Evolutionary conservation across 2,329 filamentous ascomycete species (phyloP).

Genomic region (Colletotrichum truncatum): DNA sequence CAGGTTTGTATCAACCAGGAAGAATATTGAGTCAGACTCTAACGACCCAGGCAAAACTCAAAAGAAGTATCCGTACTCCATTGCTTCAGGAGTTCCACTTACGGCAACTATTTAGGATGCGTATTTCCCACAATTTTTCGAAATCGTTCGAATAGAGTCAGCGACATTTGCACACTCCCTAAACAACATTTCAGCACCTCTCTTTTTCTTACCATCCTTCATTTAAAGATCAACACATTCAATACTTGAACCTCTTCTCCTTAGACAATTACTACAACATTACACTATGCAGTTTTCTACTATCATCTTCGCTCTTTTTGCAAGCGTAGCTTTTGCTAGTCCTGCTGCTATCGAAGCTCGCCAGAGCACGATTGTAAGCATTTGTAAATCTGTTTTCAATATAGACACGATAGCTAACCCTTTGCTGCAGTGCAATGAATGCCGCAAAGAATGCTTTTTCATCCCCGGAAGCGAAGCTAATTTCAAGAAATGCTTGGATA

Average conservation of each 20-base stretch:
- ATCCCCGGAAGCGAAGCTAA: neutral
- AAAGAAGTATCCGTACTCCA: neutral
- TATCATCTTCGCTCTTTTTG: neutral
- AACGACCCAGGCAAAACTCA: neutral
- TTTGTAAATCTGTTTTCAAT: neutral
- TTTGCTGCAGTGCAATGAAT: neutral
- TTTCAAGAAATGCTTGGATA: neutral
- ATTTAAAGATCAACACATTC: neutral
- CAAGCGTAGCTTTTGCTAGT: neutral
- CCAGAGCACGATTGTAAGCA: neutral
- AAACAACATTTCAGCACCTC: no score
- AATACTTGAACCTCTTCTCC: neutral
- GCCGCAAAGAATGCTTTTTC: constrained; percentile 13
- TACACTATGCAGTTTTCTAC: constrained; percentile 1
- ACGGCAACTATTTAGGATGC: neutral
- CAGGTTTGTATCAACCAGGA: neutral
- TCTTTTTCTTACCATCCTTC: neutral
- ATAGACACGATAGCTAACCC: neutral
- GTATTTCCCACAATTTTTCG: neutral
- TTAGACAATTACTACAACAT: neutral
- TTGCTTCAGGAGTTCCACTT: neutral
- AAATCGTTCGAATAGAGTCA: neutral
- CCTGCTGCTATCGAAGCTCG: neutral
- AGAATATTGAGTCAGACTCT: neutral
- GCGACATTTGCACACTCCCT: neutral